Evolutionary conservation across 768 basidiomycete genomes (phyloP).

Genomic region (Asterophora parasitica): DNA sequence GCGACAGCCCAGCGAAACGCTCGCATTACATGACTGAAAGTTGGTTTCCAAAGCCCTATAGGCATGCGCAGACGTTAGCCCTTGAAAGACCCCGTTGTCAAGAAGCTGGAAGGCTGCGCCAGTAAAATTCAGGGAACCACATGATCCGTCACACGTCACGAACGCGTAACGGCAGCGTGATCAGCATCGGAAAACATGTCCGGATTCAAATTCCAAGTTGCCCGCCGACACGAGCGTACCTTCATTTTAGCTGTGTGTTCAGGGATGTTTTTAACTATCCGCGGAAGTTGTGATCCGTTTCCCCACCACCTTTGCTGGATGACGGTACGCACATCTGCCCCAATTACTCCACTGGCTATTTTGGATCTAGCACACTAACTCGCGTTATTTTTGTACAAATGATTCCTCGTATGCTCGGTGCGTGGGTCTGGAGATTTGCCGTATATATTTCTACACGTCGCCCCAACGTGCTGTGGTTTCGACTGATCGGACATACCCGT

Average conservation of each 20-base stretch:
- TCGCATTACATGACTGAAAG: slow-evolving; percentile 37
- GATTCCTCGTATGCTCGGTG: background rate
- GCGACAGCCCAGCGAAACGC: slow-evolving; percentile 14
- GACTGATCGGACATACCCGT: slow-evolving; percentile 46
- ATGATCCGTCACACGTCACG: slow-evolving; percentile 15
- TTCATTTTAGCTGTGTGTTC: slow-evolving; percentile 8
- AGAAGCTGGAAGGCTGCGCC: slow-evolving; percentile 4
- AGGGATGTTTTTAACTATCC: slow-evolving; percentile 1
- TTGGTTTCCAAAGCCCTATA: slow-evolving; percentile 29
- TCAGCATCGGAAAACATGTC: slow-evolving; percentile 7
- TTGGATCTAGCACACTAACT: too few relatives aligned
- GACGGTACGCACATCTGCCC: slow-evolving; percentile 4
- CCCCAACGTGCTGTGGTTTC: slow-evolving; percentile 35
- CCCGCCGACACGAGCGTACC: slow-evolving; percentile 6
- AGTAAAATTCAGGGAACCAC: slow-evolving; percentile 14
- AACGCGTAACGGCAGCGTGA: slow-evolving; percentile 12
- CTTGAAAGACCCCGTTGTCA: slow-evolving; percentile 15
- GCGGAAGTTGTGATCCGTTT: slow-evolving; percentile 12
- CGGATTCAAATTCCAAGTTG: slow-evolving; percentile 7
- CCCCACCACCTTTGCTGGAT: background rate
- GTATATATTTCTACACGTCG: slow-evolving; percentile 29
- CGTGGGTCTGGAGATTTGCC: background rate
- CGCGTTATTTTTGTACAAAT: background rate
- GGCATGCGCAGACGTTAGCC: slow-evolving; percentile 37
- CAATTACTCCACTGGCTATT: background rate